Base-by-base conservation (phyloP, 768 basidiomycete genomes). In the Udeniomyces megalosporus region DNA sequence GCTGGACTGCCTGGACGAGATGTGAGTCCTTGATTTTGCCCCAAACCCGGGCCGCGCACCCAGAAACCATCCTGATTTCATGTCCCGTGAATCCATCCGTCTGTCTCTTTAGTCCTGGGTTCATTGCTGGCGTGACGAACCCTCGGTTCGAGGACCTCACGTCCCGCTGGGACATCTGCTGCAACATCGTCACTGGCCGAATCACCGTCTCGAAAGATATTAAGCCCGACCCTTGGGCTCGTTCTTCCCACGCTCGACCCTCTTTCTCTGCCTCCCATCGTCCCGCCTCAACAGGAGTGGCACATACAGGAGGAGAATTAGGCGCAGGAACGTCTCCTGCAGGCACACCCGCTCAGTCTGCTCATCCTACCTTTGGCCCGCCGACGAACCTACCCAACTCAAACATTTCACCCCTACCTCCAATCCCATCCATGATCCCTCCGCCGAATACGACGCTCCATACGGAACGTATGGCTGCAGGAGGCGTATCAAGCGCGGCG, bases 41-140 rank as follows among this genome's bases (percentile, higher is more conserved):
- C n/a, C n/a, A n/a, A n/a, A n/a, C n/a, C n/a, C n/a, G n/a, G n/a
- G n/a, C n/a, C n/a, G n/a, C n/a, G n/a, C n/a, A n/a, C n/a, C n/a
- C n/a, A n/a, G n/a, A n/a, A n/a, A n/a, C n/a, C n/a, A n/a, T n/a
- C n/a, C n/a, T n/a, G n/a, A n/a, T n/a, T n/a, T 38, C 34, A 14
- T 54, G n/a, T 8, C 32, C 32, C 14, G 29, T 24, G 24, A 29
- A 14, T 29, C 51, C 22, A 14, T 22, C 15, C 15, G 3, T 12
- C 20, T 53, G 38, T 26, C 58, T 69, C 28, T 47, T 51, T 66
- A 90, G 89, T 44, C 84, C 86, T 4, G 93, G 88, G 14, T 99
- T 84, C 70, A 91, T 99, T 57, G 95, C 92, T 11, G 95, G 95
- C 1, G 93, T 97, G 2, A 92, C 88, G 1, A 99, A 99, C 69